Evolutionary conservation across 768 basidiomycete genomes (phyloP).

Genomic region (Paxillus ammoniavirescens): DNA sequence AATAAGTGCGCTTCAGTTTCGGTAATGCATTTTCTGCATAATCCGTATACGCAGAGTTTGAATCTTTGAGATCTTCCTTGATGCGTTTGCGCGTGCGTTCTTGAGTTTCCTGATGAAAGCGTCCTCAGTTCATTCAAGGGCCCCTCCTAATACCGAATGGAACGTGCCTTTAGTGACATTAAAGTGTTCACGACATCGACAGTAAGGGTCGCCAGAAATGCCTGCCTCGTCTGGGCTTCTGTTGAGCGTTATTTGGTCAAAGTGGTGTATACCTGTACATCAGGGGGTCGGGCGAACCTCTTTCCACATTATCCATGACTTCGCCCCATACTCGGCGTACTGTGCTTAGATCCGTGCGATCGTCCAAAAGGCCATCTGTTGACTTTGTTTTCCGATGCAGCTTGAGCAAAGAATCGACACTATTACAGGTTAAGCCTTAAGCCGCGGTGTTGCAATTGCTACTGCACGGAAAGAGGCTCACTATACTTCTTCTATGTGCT

Average conservation of each 20-base stretch:
- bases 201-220: slow-evolving; percentile 69
- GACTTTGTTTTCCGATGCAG: slow-evolving; percentile 71
- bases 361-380: slow-evolving; percentile 70
- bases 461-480: slow-evolving; percentile 35
- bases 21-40: slow-evolving; percentile 80
- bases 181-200: slow-evolving; percentile 75
- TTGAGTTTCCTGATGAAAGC: slow-evolving; percentile 68
- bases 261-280: background rate
- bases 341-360: slow-evolving; percentile 62
- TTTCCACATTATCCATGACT: slow-evolving; percentile 79
- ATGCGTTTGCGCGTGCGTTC: slow-evolving; percentile 89
- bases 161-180: slow-evolving; percentile 58
- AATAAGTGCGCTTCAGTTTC: slow-evolving; percentile 73
- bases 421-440: slow-evolving; percentile 27
- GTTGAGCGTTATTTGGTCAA: slow-evolving; percentile 13
- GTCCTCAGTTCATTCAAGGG: background rate
- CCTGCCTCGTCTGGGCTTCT: slow-evolving; percentile 83
- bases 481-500: slow-evolving; percentile 85
- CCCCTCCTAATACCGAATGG: background rate
- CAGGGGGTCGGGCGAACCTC: slow-evolving; percentile 47
- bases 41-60: slow-evolving; percentile 72
- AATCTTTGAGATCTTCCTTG: slow-evolving; percentile 86
- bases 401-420: slow-evolving; percentile 71
- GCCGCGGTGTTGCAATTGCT: slow-evolving; percentile 1
- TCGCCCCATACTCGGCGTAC: slow-evolving; percentile 79